Percentiles rank a stretch among this genome's conserved stretches.
These are phyloP conservation scores for Penicillium capsulatum DNA, from an alignment of 2,329 filamentous ascomycete genomes.

Conservation along the genomic window DNA sequence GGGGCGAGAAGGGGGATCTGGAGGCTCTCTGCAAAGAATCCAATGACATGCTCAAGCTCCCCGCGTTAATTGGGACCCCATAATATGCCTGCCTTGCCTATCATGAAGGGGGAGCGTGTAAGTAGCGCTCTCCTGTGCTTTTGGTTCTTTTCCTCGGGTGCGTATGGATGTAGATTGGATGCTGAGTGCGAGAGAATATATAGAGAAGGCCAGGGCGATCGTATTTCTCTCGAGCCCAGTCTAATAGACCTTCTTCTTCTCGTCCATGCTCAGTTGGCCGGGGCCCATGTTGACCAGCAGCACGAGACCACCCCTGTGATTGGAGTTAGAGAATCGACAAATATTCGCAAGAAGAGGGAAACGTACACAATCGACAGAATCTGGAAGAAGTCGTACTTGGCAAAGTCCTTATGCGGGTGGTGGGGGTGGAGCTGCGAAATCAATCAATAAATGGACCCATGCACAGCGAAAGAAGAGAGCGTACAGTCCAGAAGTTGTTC, in stretches of 20 bases:
- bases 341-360: neutral
- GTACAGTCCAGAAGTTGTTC: slow-evolving; percentile 99
- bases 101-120: too few relatives aligned
- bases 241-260: slow-evolving; percentile 99
- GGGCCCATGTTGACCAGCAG: slow-evolving; percentile 98
- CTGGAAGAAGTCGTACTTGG: slow-evolving; percentile 99
- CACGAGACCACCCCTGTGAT: slow-evolving; percentile 71
- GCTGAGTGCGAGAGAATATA: slow-evolving; percentile 11
- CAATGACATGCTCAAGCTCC: too few relatives aligned
- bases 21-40: neutral
- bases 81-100: too few relatives aligned
- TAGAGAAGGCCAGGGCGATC: slow-evolving; percentile 7
- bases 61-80: too few relatives aligned
- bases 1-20: neutral
- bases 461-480: slow-evolving; percentile 30
- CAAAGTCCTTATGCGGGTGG: slow-evolving; percentile 99
- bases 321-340: slow-evolving; percentile 3
- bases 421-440: slow-evolving; percentile 81
- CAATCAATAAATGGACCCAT: slow-evolving; percentile 14
- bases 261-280: slow-evolving; percentile 95
- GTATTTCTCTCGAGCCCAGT: slow-evolving; percentile 5
- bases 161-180: too few relatives aligned
- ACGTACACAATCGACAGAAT: slow-evolving; percentile 91
- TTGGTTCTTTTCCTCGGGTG: too few relatives aligned
- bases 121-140: too few relatives aligned